Base-by-base conservation (phyloP, 2,329 filamentous ascomycete species). In the Neurospora crassa region DNA sequence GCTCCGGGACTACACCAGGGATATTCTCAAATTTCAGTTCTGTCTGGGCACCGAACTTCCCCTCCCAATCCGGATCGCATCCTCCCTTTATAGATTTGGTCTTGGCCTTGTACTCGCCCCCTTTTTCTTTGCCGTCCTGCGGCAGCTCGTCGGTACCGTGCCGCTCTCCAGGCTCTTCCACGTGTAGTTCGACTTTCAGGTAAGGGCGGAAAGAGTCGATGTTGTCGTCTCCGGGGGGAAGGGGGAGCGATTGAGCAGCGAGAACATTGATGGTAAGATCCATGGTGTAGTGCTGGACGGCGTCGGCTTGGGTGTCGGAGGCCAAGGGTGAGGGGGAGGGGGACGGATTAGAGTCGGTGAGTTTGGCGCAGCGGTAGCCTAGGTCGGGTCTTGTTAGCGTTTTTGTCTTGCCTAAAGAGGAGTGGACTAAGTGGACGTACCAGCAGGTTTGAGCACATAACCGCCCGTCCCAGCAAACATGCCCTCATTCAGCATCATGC, bases 401-500 rank as follows among this genome's bases (percentile, higher is more conserved):
- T 69, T 43, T 73, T 71, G n/a, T 77, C 10, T 8, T 67, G 5
- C 24, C 59, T 20, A 7, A 37, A 24, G 7, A 41, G 40, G 37
- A 12, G 43, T 3, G 14, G 20, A 14, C 5, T 42, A 1, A 45
- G n/a, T n/a, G 16, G 24, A 72, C 77, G 63, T 77, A 85, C 91
- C 92, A 74, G 87, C 82, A 0, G 94, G 94, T 80, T 97, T 97
- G 53, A 97, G 84, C 1, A 96, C 89, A 83, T 94, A 97, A 29
- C 94, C 94, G n/a, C 86, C 86, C 0, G 92, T 92, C 12, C 91
- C 92, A 1, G 89, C 87, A 80, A 97, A 97, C 93, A 97, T 96
- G 76, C 89, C 94, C 78, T 96, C 90, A 78, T 97, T 97, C 16
- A 97, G 86, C 95, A 97, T 97, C 90, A 96, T 96, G 41, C 93